Base-by-base conservation (phyloP, 805 yeast genomes). In the Metschnikowia orientalis region DNA sequence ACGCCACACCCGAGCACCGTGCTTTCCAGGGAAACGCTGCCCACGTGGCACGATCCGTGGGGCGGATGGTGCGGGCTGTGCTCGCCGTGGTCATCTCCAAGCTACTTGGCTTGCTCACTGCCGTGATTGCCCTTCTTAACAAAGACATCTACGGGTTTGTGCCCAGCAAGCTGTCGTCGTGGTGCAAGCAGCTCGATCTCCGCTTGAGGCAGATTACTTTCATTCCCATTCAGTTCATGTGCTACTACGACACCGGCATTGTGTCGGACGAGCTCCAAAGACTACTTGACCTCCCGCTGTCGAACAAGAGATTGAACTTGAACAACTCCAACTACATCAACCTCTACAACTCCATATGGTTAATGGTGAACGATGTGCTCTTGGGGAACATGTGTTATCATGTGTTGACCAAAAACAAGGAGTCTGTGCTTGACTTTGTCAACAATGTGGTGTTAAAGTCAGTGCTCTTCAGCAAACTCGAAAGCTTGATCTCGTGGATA, bases 261-360 rank as follows among this genome's bases (percentile, higher is more conserved):
- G 30, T 51, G 51, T 56, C 32, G 80, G 65, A 23, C 61, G 50
- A 35, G 11, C 23, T 35, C 7, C 39, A 29, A 21, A 66, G 80
- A 50, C 74, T 53, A 32, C 49, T 59, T 15, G 52, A 56, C 24
- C 47, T 64, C 10, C 68, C 70, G 1, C 46, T 55, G 6, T 55
- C 57, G 31, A 64, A 65, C 38, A 50, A 56, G 10, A 50, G 58
- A 35, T 46, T 61, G 35, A 66, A 66, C 42, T 57, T 59, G 42
- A 57, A 63, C 38, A 67, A 67, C 40, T 64, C 71, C 25, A 63
- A 81, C 51, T 84, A 83, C 48, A 83, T 84, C 47, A 69, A 80
- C 38, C 75, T 90, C 40, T 87, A 86, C 63, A 94, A 94, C 50
- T 80, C 89, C 1, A 41, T 89, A 2, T 92, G 97, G 97, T 63